Conservation (phyloP, 768 basidiomycete genomes). For the Aureoboletus auriporus region DNA sequence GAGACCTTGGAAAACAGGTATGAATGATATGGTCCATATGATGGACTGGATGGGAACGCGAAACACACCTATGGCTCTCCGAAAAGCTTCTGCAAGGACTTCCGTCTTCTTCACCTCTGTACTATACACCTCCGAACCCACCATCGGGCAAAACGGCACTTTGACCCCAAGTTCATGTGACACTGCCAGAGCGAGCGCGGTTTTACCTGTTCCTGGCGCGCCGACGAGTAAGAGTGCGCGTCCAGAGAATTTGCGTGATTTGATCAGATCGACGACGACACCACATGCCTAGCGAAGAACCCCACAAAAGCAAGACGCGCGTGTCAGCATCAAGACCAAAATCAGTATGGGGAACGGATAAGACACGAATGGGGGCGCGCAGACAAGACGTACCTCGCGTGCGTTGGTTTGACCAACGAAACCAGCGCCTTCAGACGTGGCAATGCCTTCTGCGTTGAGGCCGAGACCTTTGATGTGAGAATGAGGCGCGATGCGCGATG, state of each 20-base stretch:
- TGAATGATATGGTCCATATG: background rate
- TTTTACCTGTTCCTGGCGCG: conserved; percentile 97
- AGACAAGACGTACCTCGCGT: conserved; percentile 61
- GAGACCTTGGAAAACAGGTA: conserved; percentile 45
- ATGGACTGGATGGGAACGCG: background rate
- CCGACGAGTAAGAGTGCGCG: conserved; percentile 90
- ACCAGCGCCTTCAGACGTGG: conserved; percentile 68
- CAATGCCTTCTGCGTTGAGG: conserved; percentile 77
- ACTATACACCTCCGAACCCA: conserved; percentile 94
- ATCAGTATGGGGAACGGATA: background rate
- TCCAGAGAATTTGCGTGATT: conserved; percentile 90
- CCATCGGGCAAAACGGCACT: conserved; percentile 98
- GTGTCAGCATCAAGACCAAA: background rate
- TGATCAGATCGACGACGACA: conserved; percentile 84
- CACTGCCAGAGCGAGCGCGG: conserved; percentile 92
- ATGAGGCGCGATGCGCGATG: conserved; percentile 84
- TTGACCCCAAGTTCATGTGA: conserved; percentile 92
- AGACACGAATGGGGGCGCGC: background rate
- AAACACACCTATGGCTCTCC: conserved; percentile 87
- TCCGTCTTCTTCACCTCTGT: conserved; percentile 99
- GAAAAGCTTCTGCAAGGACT: conserved; percentile 90
- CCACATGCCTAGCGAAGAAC: conserved; percentile 69
- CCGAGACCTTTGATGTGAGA: conserved; percentile 98
- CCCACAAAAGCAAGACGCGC: background rate
- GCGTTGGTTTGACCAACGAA: conserved; percentile 91